phyloP scores from a whole-genome alignment of 345 rosid species.

The Reutealis trisperma region DNA sequence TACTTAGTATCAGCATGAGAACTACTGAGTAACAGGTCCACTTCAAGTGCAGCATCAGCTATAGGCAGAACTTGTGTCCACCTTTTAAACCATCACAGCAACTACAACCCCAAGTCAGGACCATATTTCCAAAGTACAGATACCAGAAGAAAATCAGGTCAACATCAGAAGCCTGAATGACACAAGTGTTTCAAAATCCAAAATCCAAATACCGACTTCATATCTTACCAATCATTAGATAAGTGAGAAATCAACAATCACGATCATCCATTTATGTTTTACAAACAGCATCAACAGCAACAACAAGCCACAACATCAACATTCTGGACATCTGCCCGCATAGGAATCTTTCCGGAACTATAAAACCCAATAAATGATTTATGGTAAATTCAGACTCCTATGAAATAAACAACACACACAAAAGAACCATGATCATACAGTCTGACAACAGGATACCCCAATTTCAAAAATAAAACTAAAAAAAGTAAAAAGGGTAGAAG shows the following conservation, averaged over 20 bases:
- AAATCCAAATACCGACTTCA: conserved; percentile 27
- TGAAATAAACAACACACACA: conserved; percentile 10
- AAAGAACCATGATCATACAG: background rate
- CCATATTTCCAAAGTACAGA: conserved; percentile 28
- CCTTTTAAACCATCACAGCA: conserved; percentile 38
- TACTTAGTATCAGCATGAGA: conserved; percentile 15
- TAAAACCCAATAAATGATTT: conserved; percentile 54
- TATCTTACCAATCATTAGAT: conserved; percentile 46
- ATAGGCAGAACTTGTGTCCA: conserved; percentile 25
- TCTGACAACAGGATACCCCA: background rate
- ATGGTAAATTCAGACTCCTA: conserved; percentile 33
- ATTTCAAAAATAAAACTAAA: background rate
- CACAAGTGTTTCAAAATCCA: conserved; percentile 30
- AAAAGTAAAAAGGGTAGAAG: background rate
- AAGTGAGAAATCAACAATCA: conserved; percentile 44
- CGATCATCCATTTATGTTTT: conserved; percentile 53
- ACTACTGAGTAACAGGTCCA: conserved; percentile 28
- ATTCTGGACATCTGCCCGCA: conserved; percentile 54
- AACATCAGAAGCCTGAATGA: conserved; percentile 33
- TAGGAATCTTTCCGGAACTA: conserved; percentile 61
- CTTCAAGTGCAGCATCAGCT: conserved; percentile 39
- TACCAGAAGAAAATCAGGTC: conserved; percentile 30
- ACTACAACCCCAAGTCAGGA: conserved; percentile 33
- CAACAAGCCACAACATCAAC: conserved; percentile 48
- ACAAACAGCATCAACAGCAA: conserved; percentile 80